Base-by-base conservation (phyloP, 352 stramenopile genomes). In the Pythium scleroteichum region DNA sequence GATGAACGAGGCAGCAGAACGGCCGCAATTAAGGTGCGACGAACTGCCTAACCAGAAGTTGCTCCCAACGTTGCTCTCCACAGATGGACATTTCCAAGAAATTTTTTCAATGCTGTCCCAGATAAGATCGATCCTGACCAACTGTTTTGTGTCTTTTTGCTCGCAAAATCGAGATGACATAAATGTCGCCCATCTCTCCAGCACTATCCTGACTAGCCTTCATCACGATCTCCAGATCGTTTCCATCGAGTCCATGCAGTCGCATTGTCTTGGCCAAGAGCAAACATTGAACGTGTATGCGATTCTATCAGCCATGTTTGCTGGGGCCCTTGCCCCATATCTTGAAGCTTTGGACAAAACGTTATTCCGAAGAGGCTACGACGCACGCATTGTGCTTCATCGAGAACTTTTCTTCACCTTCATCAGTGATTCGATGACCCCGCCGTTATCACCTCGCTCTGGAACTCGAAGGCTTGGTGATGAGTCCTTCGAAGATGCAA, bases 351-450 rank as follows among this genome's bases (percentile, higher is more conserved):
- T 91, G 5, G 77, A 87, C 22, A 50, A 53, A 16, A 73, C 74
- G 62, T 14, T 91, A 4, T 91, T 89, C 46, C 66, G 82, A 35
- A 64, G 62, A 49, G 63, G 75, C 0, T 69, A 81, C 50, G 61
- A 70, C 22, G 68, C 84, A 0, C 66, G 62, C 9, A 73, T 86
- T 44, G 61, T 35, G 29, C 45, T 87, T 29, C 67, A 80, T 49
- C 49, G 61, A 3, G 82, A 91, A 38, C 53, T 87, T 23, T 89
- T 89, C 59, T 91, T 89, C 20, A 40, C 56, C 9, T 32, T 29
- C 2, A 26, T 13, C 7, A 24, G 42, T 32, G 13, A 42, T 32
- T 53, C 13, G 68, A 53, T 9, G 53, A 58, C 64, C 51, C 23
- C 19, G 60, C 22, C 61, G 44, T 8, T 49, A 45, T 71, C 68